Percentiles rank a stretch among this genome's conserved stretches.
Evolutionary conservation across 306 rosid genomes (phyloP).

Genomic region (Herpetospermum pedunculosum): DNA sequence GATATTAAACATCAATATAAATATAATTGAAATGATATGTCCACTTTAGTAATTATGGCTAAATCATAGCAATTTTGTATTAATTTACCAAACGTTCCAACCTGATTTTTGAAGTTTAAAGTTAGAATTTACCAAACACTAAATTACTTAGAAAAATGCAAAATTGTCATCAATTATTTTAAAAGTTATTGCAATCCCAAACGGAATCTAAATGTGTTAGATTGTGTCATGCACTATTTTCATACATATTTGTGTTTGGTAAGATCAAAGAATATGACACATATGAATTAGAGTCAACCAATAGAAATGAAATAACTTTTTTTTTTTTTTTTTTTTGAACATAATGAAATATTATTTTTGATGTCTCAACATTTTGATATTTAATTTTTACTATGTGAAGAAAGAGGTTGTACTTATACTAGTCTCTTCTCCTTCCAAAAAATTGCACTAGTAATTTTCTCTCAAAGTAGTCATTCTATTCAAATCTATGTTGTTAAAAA

Average conservation of each 20-base stretch:
- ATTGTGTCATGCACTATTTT: not conserved
- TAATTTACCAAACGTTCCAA: too few species aligned
- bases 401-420: not conserved
- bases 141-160: too few species aligned
- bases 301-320: not conserved
- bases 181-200: too few species aligned
- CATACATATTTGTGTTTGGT: not conserved
- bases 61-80: too few species aligned
- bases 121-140: too few species aligned
- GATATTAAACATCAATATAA: too few species aligned
- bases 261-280: not conserved
- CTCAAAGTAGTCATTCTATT: not conserved
- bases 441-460: not conserved
- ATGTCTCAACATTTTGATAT: not conserved
- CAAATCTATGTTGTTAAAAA: not conserved
- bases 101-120: too few species aligned
- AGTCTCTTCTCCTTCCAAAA: not conserved
- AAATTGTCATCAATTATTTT: too few species aligned
- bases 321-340: too few species aligned
- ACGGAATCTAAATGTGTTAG: too few species aligned
- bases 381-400: not conserved
- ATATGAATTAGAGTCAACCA: not conserved
- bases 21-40: too few species aligned
- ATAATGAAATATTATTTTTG: not conserved
- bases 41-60: too few species aligned